Conservation (phyloP, 768 basidiomycete genomes). For the Mycena pura region DNA sequence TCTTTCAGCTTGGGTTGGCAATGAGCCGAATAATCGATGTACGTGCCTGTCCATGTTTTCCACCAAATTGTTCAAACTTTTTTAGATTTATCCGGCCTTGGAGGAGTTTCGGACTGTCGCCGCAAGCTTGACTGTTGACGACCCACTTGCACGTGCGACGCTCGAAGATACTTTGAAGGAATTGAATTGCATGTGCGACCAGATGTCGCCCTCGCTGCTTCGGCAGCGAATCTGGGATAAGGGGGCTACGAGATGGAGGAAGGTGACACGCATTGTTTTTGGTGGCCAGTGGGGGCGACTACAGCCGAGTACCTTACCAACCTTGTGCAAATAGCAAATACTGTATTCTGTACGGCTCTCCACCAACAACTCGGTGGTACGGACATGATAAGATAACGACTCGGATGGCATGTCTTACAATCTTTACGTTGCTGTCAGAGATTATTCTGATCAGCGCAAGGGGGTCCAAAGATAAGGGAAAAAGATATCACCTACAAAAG, state of each 20-base stretch:
- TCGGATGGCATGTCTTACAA: too few relatives aligned
- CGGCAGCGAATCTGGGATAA: constrained; percentile 2
- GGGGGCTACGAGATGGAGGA: neutral
- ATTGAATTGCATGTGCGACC: neutral
- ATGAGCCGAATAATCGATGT: neutral
- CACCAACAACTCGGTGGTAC: too few relatives aligned
- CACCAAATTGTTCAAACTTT: neutral
- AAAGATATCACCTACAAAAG: too few relatives aligned
- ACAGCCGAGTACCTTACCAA: too few relatives aligned
- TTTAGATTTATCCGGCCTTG: constrained; percentile 1
- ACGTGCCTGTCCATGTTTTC: neutral
- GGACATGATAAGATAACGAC: too few relatives aligned
- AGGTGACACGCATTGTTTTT: neutral
- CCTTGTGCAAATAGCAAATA: too few relatives aligned
- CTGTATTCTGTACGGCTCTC: too few relatives aligned
- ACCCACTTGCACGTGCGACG: neutral
- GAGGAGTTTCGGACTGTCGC: neutral
- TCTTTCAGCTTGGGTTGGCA: constrained; percentile 1
- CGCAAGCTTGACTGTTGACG: neutral
- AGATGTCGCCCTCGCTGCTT: neutral
- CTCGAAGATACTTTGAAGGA: constrained; percentile 3
- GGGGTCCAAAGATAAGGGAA: too few relatives aligned
- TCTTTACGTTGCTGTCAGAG: too few relatives aligned
- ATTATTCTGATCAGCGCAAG: too few relatives aligned
- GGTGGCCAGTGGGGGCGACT: too few relatives aligned